Evolutionary conservation across 139 green algal genomes (phyloP).

Genomic region (Chlamydomonas schloesseri): DNA sequence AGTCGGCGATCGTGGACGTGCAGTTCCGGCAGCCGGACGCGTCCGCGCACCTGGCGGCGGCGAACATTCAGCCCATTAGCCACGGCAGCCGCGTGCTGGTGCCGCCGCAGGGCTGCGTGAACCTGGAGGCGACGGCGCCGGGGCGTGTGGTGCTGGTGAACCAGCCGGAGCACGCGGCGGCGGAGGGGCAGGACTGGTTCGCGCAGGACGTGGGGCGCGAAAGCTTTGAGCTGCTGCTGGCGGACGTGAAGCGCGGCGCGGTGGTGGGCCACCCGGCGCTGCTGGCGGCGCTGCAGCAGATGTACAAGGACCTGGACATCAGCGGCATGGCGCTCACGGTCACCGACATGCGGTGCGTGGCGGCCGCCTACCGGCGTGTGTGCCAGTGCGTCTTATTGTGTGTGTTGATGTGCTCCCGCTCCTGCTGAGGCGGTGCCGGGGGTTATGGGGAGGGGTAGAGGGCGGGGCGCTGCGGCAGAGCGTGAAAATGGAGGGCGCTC

Average conservation of each 20-base stretch:
- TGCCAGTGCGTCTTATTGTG: no score
- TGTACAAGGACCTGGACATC: conserved; percentile 73
- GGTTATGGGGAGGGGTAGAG: no score
- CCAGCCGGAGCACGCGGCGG: conserved; percentile 36
- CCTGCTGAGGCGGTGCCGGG: no score
- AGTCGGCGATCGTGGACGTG: conserved; percentile 70
- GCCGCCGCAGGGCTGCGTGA: conserved; percentile 55
- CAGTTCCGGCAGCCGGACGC: conserved; percentile 61
- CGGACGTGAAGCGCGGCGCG: conserved; percentile 47
- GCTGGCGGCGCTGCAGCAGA: conserved; percentile 64
- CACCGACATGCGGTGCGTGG: conserved; percentile 30
- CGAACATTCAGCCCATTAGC: conserved; percentile 63
- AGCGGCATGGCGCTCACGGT: conserved; percentile 44
- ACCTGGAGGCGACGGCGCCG: conserved; percentile 41
- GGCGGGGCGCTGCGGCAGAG: no score
- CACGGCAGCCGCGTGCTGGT: conserved; percentile 39
- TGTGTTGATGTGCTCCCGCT: no score
- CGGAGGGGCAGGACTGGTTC: background rate
- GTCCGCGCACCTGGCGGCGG: conserved; percentile 55
- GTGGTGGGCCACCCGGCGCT: conserved; percentile 56
- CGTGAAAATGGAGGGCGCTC: no score
- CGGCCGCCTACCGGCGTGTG: no score
- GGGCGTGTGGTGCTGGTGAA: conserved; percentile 49
- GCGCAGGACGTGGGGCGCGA: conserved; percentile 33
- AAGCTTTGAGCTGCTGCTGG: conserved; percentile 45